Conservation (phyloP, 331 rosid species). For the Pyracantha coccinea region DNA sequence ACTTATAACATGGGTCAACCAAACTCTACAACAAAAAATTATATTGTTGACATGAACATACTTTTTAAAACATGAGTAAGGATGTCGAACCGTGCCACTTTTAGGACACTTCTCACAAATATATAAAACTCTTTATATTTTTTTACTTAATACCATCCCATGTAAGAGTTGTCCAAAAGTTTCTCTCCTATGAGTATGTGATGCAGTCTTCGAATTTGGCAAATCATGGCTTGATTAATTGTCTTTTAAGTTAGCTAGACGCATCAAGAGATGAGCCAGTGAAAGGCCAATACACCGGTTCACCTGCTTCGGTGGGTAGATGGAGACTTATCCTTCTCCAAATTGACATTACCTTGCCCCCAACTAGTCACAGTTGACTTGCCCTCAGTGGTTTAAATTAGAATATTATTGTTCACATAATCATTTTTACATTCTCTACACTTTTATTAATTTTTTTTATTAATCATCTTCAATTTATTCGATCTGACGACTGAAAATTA, state of each 20-base stretch:
- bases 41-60: too few species aligned
- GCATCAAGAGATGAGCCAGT: not conserved
- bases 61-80: not conserved
- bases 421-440: too few species aligned
- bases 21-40: not conserved
- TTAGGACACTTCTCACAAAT: not conserved
- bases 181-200: not conserved
- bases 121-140: not conserved
- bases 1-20: not conserved
- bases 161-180: not conserved
- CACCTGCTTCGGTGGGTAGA: not conserved
- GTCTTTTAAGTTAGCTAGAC: not conserved
- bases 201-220: not conserved
- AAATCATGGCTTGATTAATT: not conserved
- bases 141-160: too few species aligned
- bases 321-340: not conserved
- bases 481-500: rapidly evolving
- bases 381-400: not conserved
- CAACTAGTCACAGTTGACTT: not conserved
- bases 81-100: rapidly evolving
- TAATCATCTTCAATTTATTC: too few species aligned
- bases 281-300: not conserved
- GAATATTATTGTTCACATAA: too few species aligned
- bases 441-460: too few species aligned
- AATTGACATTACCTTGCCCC: not conserved